Evolutionary conservation across 176 grass and related monocot genomes (phyloP).

Genomic region (Cenchrus purpureus): DNA sequence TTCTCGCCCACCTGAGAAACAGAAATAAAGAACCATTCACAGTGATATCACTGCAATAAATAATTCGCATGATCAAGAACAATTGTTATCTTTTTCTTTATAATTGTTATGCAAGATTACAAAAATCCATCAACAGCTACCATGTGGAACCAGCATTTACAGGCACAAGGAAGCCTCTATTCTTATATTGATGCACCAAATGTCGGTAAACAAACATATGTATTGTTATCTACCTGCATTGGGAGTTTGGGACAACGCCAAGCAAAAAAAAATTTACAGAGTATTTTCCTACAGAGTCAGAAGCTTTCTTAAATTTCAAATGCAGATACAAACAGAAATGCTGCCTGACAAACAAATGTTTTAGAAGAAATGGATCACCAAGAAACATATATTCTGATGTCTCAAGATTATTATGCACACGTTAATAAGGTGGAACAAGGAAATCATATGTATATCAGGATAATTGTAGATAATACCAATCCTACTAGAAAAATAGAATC

Average conservation of each 20-base stretch:
- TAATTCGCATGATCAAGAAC: not conserved
- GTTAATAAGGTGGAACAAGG: slow-evolving; percentile 8
- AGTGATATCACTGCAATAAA: slow-evolving; percentile 31
- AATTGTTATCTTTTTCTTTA: slow-evolving; percentile 24
- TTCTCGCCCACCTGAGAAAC: slow-evolving; percentile 78
- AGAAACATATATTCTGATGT: not conserved
- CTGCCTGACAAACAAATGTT: not conserved
- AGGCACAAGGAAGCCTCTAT: not conserved
- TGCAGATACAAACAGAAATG: not conserved
- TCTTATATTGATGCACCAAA: slow-evolving; percentile 20
- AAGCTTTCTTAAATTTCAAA: slow-evolving; percentile 29
- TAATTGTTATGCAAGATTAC: slow-evolving; percentile 23
- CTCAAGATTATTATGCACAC: not conserved
- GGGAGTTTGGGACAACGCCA: not conserved
- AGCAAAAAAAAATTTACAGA: not conserved
- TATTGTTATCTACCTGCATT: slow-evolving; percentile 31
- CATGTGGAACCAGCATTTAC: not conserved
- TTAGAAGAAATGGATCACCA: slow-evolving; percentile 6
- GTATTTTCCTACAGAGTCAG: not conserved
- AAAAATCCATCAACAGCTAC: slow-evolving; percentile 32
- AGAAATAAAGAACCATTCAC: slow-evolving; percentile 33
- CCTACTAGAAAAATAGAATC: not conserved
- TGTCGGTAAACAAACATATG: slow-evolving; percentile 15
- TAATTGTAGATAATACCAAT: slow-evolving; percentile 1
- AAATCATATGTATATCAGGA: not conserved